Percentiles rank a stretch among this genome's conserved stretches.
phyloP scores from a whole-genome alignment of 371 early-diverging fungal species.

The Circinella minor region DNA sequence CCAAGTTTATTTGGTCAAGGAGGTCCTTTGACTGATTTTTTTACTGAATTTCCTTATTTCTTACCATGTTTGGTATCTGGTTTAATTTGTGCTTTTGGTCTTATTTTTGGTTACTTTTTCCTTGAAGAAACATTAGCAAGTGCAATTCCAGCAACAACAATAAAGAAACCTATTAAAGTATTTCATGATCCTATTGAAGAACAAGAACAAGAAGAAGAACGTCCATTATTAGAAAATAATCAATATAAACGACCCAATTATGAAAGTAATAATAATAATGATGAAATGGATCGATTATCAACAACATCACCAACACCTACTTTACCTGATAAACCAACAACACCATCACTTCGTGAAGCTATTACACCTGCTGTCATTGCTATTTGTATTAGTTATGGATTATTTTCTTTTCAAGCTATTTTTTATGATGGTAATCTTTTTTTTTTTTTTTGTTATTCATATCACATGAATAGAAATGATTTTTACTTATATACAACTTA shows the following conservation, averaged over 20 bases:
- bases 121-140: conserved; percentile 73
- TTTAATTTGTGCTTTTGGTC: conserved; percentile 64
- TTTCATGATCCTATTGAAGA: not conserved
- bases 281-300: not conserved
- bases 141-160: not conserved
- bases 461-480: not conserved
- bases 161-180: not conserved
- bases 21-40: conserved; percentile 52
- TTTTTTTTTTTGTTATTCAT: too few relatives aligned
- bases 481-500: not conserved
- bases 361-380: conserved; percentile 44
- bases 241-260: conserved; percentile 3
- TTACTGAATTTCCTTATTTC: conserved; percentile 79
- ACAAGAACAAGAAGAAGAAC: not conserved
- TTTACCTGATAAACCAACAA: not conserved
- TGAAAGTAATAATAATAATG: not conserved
- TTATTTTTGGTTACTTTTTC: conserved; percentile 67
- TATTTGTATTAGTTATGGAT: conserved; percentile 38
- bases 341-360: conserved; percentile 35
- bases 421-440: conserved; percentile 55
- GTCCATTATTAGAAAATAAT: not conserved
- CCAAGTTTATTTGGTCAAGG: conserved; percentile 70
- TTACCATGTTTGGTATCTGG: conserved; percentile 84
- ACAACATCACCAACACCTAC: conserved; percentile 19
- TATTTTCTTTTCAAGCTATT: conserved; percentile 45